A percentile compares a stretch with the other conserved stretches of the same genome.
Evolutionary conservation across 805 yeast genomes (phyloP).

Genomic region (Myxozyma neotropica): DNA sequence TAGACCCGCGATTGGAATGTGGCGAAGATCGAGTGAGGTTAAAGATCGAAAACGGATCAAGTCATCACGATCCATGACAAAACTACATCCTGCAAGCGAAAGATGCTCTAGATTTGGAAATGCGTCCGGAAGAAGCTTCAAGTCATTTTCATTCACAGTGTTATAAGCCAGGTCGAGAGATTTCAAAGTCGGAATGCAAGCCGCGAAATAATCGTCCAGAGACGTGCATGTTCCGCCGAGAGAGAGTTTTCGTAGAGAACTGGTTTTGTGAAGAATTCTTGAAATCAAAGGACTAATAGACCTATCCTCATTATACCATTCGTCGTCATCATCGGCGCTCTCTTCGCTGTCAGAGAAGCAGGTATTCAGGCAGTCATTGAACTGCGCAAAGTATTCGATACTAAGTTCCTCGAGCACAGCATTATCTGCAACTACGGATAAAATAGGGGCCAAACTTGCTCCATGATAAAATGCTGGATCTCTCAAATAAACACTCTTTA

Average conservation of each 20-base stretch:
- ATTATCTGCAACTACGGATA: no score
- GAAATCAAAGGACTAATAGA: neutral
- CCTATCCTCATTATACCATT: neutral
- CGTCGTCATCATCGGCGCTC: no score
- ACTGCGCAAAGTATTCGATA: no score
- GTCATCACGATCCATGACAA: neutral
- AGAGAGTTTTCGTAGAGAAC: neutral
- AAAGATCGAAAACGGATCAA: neutral
- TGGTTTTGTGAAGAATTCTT: neutral
- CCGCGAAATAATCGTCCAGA: neutral
- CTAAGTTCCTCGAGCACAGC: no score
- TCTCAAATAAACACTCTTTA: no score
- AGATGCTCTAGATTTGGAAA: slow-evolving; percentile 1
- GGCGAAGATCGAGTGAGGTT: neutral
- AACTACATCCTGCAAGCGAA: slow-evolving; percentile 15
- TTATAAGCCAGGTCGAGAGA: slow-evolving; percentile 14
- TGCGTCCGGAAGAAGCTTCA: slow-evolving; percentile 4
- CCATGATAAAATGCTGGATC: no score
- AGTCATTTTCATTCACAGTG: neutral
- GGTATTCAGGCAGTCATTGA: no score
- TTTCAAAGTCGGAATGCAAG: neutral
- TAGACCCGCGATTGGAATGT: neutral
- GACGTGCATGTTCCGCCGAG: neutral
- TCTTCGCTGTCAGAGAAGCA: no score
- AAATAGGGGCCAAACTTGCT: no score